phyloP scores from a whole-genome alignment of 352 stramenopile genomes.

The Phytophthora uliginosa region DNA sequence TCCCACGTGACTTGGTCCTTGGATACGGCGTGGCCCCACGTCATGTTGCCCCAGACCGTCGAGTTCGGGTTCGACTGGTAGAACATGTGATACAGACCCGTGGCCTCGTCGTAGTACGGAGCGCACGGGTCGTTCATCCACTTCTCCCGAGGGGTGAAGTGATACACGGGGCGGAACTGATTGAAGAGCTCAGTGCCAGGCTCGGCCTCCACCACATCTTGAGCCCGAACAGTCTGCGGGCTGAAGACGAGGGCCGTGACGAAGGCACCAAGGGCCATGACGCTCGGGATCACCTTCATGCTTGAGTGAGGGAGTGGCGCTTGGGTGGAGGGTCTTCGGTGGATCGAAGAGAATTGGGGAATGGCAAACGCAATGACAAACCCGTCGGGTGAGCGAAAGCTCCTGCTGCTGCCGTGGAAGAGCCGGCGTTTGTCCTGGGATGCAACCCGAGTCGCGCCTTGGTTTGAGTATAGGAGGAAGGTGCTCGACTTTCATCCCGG shows the following conservation, averaged over 20 bases:
- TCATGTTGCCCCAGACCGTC: constrained; percentile 71
- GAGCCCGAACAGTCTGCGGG: constrained; percentile 23
- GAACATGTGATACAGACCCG: constrained; percentile 75
- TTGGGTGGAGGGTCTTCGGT: constrained; percentile 19
- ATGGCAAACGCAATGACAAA: constrained; percentile 11
- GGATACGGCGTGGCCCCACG: constrained; percentile 71
- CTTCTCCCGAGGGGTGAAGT: constrained; percentile 72
- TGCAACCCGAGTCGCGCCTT: constrained; percentile 17
- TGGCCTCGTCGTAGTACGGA: constrained; percentile 74
- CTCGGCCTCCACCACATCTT: constrained; percentile 36
- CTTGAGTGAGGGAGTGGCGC: constrained; percentile 6
- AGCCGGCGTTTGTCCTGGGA: constrained; percentile 20
- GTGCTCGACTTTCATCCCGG: constrained; percentile 15
- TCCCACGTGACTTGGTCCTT: constrained; percentile 68
- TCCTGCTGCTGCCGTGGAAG: constrained; percentile 10
- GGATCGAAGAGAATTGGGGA: constrained; percentile 30
- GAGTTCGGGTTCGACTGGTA: constrained; percentile 68
- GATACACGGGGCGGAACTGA: constrained; percentile 70
- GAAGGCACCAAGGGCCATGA: constrained; percentile 26
- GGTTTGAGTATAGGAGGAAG: constrained; percentile 13
- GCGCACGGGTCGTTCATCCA: constrained; percentile 90
- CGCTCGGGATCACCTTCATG: constrained; percentile 35
- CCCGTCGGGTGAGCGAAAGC: not conserved
- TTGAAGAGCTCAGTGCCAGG: constrained; percentile 54
- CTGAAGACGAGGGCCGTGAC: constrained; percentile 23